A percentile compares a stretch with the other conserved stretches of the same genome.
Evolutionary conservation across 306 rosid genomes (phyloP).

Genomic region (Hippophae rhamnoides): DNA sequence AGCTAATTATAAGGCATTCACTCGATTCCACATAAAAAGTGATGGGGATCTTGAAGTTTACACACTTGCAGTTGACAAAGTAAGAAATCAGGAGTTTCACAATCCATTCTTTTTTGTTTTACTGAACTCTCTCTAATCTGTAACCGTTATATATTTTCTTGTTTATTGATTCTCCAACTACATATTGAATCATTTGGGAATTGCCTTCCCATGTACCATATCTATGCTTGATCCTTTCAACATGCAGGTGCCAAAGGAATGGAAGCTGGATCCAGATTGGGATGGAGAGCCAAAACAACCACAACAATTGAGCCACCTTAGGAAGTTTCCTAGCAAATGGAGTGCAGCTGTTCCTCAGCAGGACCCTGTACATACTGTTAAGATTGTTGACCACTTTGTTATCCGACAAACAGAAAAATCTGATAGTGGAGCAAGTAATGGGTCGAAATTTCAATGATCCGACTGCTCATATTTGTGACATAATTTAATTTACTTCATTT

Average conservation of each 20-base stretch:
- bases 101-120: no score
- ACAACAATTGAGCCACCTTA: constrained; percentile 32
- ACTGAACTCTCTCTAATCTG: background rate
- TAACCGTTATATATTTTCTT: background rate
- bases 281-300: constrained; percentile 34
- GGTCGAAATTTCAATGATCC: constrained; percentile 41
- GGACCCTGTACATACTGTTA: constrained; percentile 75
- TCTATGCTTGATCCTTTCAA: background rate
- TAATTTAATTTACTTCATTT: constrained; percentile 5
- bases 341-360: constrained; percentile 47
- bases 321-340: constrained; percentile 50
- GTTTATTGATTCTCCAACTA: background rate
- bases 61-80: constrained; percentile 93
- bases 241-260: constrained; percentile 45
- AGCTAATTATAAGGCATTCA: constrained; percentile 87
- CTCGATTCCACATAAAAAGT: constrained; percentile 64
- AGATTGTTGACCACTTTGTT: constrained; percentile 75
- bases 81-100: constrained; percentile 11
- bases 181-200: no score
- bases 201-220: background rate
- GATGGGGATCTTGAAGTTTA: constrained; percentile 88
- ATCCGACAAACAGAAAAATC: constrained; percentile 38
- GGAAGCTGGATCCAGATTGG: constrained; percentile 58
- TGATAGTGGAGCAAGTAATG: constrained; percentile 24
- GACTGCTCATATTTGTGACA: constrained; percentile 19